Conservation (phyloP, 1,284 basidiomycete genomes). For the Rhodotorula sp. region DNA sequence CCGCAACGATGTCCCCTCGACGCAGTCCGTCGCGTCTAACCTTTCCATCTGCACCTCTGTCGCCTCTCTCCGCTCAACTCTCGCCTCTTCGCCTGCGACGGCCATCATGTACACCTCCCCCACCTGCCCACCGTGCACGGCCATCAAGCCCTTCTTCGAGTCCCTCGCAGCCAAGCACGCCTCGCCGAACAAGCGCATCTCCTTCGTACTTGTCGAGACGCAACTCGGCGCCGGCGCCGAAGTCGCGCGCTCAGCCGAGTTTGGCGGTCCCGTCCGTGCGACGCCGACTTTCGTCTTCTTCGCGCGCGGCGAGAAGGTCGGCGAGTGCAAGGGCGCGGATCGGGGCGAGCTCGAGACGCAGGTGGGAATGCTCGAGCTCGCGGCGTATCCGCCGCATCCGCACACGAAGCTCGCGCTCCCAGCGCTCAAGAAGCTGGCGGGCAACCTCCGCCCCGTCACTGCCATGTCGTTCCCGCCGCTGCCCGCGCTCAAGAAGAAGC, state of each 20-base stretch:
- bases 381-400: slow-evolving; percentile 45
- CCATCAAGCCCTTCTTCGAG: slow-evolving; percentile 48
- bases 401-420: slow-evolving; percentile 41
- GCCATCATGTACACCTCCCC: slow-evolving; percentile 50
- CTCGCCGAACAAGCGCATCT: slow-evolving; percentile 34
- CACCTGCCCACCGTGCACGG: slow-evolving; percentile 48
- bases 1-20: neutral
- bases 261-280: slow-evolving; percentile 42
- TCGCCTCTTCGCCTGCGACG: slow-evolving; percentile 32
- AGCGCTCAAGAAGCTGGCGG: slow-evolving; percentile 24
- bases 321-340: slow-evolving; percentile 48
- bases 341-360: slow-evolving; percentile 45
- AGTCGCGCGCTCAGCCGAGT: slow-evolving; percentile 30
- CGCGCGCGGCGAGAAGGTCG: slow-evolving; percentile 37
- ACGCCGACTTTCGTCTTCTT: slow-evolving; percentile 50
- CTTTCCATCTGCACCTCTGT: slow-evolving; percentile 42
- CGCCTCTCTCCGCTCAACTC: slow-evolving; percentile 40
- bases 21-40: slow-evolving; percentile 25
- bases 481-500: neutral
- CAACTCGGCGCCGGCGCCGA: slow-evolving; percentile 33
- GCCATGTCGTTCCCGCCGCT: slow-evolving; percentile 34
- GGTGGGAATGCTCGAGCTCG: slow-evolving; percentile 45
- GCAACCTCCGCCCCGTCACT: slow-evolving; percentile 36
- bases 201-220: slow-evolving; percentile 49
- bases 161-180: slow-evolving; percentile 44